Conservation (phyloP, 78 protist species). For the Planoprotostelium fungivorum region DNA sequence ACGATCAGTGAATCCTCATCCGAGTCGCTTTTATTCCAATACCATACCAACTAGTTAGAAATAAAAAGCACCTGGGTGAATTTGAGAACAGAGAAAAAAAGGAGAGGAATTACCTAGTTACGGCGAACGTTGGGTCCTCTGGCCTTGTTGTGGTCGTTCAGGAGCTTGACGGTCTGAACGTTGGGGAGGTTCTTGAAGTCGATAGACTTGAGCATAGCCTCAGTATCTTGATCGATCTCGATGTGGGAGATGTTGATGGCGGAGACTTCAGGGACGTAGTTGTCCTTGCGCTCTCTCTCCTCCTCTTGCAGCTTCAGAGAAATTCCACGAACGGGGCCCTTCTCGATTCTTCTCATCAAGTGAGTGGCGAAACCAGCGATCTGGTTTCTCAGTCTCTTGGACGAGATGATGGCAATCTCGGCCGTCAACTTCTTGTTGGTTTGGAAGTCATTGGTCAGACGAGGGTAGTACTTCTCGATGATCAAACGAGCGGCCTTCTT, state of each 20-base stretch:
- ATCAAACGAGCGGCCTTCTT: slow-evolving; percentile 96
- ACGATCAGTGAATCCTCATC: too few relatives aligned
- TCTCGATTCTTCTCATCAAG: slow-evolving; percentile 95
- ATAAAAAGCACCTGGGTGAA: too few relatives aligned
- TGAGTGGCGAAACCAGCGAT: slow-evolving; percentile 99
- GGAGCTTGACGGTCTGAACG: neutral
- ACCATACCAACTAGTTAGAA: too few relatives aligned
- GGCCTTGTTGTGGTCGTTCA: neutral
- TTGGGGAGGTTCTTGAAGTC: slow-evolving; percentile 1
- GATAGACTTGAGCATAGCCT: slow-evolving; percentile 61
- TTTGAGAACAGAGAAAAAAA: too few relatives aligned
- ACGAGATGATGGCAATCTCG: slow-evolving; percentile 95
- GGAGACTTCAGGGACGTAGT: slow-evolving; percentile 97
- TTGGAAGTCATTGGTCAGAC: slow-evolving; percentile 96
- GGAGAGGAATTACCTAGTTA: too few relatives aligned
- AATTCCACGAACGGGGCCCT: slow-evolving; percentile 98
- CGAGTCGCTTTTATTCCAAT: too few relatives aligned
- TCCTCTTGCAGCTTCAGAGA: slow-evolving; percentile 99
- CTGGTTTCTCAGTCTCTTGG: slow-evolving; percentile 99
- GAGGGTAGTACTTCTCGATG: slow-evolving; percentile 98
- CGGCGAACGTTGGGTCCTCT: too few relatives aligned
- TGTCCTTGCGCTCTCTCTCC: slow-evolving; percentile 99
- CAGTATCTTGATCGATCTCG: slow-evolving; percentile 54
- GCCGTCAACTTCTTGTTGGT: slow-evolving; percentile 95
- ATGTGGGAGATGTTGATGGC: slow-evolving; percentile 78